phyloP scores from a whole-genome alignment of 176 grass and related monocot species.

The Saccharum officinarum region DNA sequence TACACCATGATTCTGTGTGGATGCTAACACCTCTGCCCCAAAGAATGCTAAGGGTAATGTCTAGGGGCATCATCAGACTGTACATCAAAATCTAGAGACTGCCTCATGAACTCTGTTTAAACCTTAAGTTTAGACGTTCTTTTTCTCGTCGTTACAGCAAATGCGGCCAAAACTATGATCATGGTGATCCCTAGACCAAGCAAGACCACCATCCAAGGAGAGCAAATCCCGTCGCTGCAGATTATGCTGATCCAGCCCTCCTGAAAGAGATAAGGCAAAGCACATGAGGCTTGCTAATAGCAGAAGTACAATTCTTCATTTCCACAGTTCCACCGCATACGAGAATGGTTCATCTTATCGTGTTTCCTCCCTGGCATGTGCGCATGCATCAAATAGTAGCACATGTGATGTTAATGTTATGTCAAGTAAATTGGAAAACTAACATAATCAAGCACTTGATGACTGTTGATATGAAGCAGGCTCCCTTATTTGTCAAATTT shows the following conservation, averaged over 20 bases:
- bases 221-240: slow-evolving; percentile 38
- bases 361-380: neutral
- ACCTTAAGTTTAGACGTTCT: slow-evolving; percentile 93
- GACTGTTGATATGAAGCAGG: too few relatives aligned
- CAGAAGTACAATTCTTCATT: neutral
- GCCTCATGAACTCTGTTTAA: slow-evolving; percentile 40
- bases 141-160: slow-evolving; percentile 62
- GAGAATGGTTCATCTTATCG: neutral
- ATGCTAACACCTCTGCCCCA: slow-evolving; percentile 2
- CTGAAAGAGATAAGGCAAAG: slow-evolving; percentile 28
- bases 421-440: neutral
- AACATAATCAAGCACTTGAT: too few relatives aligned
- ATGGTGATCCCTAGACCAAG: slow-evolving; percentile 15
- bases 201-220: slow-evolving; percentile 49
- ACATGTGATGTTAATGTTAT: neutral
- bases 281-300: neutral
- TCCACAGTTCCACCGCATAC: neutral
- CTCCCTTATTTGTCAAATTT: too few relatives aligned
- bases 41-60: slow-evolving; percentile 4
- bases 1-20: neutral
- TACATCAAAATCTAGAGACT: slow-evolving; percentile 48
- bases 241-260: slow-evolving; percentile 49
- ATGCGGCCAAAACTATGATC: slow-evolving; percentile 31
- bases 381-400: neutral
- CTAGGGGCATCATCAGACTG: slow-evolving; percentile 32